phyloP scores from a whole-genome alignment of 768 basidiomycete genomes.

The Lentinus tigrinus region DNA sequence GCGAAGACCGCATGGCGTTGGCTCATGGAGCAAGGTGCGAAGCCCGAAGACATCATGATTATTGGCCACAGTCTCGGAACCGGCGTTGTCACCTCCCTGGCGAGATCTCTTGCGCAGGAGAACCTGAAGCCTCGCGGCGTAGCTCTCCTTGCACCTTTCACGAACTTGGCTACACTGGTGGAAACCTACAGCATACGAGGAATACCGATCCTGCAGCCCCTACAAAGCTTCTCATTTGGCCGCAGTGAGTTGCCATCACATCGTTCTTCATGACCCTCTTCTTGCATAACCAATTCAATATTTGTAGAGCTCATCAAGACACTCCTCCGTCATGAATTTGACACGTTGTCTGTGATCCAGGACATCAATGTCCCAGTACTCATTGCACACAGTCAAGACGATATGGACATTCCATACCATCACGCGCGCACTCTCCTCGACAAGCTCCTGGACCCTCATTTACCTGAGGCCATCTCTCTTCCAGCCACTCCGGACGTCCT shows the following conservation, averaged over 20 bases:
- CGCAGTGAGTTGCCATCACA: constrained; percentile 49
- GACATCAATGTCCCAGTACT: constrained; percentile 66
- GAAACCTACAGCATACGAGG: constrained; percentile 69
- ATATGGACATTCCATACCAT: constrained; percentile 67
- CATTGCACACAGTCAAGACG: constrained; percentile 73
- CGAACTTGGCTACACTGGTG: constrained; percentile 43
- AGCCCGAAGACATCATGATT: constrained; percentile 60
- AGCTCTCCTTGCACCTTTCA: constrained; percentile 42
- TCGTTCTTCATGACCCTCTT: background rate
- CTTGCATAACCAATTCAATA: background rate
- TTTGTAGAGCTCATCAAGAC: constrained; percentile 50
- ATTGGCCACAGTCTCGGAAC: constrained; percentile 91
- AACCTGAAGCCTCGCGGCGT: constrained; percentile 40
- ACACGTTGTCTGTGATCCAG: constrained; percentile 59
- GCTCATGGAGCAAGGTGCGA: constrained; percentile 59
- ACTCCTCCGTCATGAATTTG: constrained; percentile 56
- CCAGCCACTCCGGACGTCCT: constrained; percentile 29
- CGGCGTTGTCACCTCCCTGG: constrained; percentile 56
- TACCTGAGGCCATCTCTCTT: constrained; percentile 47
- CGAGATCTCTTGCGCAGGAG: constrained; percentile 38
- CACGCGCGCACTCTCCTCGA: constrained; percentile 73
- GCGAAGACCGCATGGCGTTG: constrained; percentile 82
- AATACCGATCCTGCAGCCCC: constrained; percentile 70
- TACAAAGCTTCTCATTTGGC: constrained; percentile 60
- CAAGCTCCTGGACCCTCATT: constrained; percentile 58